Conservation (phyloP, 768 basidiomycete genomes). For the Amanita thiersii region DNA sequence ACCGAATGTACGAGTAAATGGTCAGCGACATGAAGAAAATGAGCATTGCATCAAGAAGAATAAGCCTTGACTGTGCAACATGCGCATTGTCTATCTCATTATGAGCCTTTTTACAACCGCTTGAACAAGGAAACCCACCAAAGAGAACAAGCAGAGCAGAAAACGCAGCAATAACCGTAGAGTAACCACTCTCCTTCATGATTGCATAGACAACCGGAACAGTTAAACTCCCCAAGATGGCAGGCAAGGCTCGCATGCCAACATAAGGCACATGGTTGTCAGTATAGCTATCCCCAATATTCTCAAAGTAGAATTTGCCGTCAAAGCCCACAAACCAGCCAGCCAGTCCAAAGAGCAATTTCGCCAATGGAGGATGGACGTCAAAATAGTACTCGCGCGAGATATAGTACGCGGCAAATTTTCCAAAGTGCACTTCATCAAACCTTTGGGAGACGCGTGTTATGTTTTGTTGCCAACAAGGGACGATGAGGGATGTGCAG, state of each 20-base stretch:
- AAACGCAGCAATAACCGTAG: constrained; percentile 84
- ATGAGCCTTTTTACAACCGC: too few relatives aligned
- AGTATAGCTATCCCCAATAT: constrained; percentile 91
- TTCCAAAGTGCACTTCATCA: constrained; percentile 98
- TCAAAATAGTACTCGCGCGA: constrained; percentile 96
- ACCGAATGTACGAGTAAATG: constrained; percentile 87
- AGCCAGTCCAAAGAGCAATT: constrained; percentile 86
- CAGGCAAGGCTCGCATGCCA: constrained; percentile 89
- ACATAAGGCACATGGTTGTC: constrained; percentile 85
- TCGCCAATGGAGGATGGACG: constrained; percentile 96
- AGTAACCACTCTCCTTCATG: constrained; percentile 98
- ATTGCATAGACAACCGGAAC: constrained; percentile 89
- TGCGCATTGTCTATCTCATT: constrained; percentile 80
- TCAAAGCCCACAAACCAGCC: constrained; percentile 98
- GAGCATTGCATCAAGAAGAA: constrained; percentile 88
- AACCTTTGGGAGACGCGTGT: constrained; percentile 46
- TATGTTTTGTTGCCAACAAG: constrained; percentile 5
- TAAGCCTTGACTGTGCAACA: constrained; percentile 91
- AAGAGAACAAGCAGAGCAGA: constrained; percentile 82
- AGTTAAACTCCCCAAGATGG: constrained; percentile 85
- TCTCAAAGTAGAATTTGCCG: constrained; percentile 89
- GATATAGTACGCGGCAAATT: constrained; percentile 95
- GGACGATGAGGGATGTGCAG: constrained; percentile 2
- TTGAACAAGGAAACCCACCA: constrained; percentile 42
- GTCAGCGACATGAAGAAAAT: constrained; percentile 96